These are phyloP conservation scores for Ulota crispa DNA, from an alignment of 225 moss, liverwort and hornwort genomes.

Conservation along the genomic window DNA sequence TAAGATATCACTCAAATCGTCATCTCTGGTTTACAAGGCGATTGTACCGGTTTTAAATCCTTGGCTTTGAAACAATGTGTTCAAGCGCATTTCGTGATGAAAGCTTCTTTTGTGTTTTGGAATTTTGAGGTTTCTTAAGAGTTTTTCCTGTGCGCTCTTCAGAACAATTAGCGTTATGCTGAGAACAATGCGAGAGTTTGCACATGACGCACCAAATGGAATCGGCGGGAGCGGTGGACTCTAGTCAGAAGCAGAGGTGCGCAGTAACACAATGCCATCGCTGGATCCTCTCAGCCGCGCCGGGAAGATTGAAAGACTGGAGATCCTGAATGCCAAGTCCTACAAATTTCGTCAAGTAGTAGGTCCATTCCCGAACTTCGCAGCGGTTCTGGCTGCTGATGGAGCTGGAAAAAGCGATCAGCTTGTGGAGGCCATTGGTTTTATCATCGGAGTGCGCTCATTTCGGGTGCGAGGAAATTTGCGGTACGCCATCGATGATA, in stretches of 20 bases:
- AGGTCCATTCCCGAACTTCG: slow-evolving; percentile 72
- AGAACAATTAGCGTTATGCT: background rate
- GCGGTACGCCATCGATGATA: slow-evolving; percentile 58
- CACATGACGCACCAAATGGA: slow-evolving; percentile 31
- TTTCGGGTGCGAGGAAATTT: slow-evolving; percentile 73
- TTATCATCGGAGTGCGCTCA: slow-evolving; percentile 78
- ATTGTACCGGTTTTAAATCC: too few species aligned
- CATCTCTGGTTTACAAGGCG: background rate
- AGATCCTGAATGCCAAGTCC: slow-evolving; percentile 73
- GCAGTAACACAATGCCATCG: slow-evolving; percentile 60
- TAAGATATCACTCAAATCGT: background rate
- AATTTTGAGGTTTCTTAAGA: too few species aligned
- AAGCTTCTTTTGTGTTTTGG: background rate
- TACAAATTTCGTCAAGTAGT: slow-evolving; percentile 76
- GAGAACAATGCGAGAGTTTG: background rate
- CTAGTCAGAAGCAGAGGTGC: background rate
- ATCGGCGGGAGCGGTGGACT: background rate
- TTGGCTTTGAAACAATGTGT: background rate
- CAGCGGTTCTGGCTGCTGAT: slow-evolving; percentile 72
- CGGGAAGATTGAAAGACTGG: slow-evolving; percentile 74
- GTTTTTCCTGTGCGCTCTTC: background rate
- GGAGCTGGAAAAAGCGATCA: slow-evolving; percentile 56
- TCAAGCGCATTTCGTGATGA: background rate
- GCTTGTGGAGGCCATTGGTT: slow-evolving; percentile 87
- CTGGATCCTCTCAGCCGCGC: slow-evolving; percentile 26